phyloP scores from a whole-genome alignment of 2,329 filamentous ascomycete species.

The Biscogniauxia mediterranea region DNA sequence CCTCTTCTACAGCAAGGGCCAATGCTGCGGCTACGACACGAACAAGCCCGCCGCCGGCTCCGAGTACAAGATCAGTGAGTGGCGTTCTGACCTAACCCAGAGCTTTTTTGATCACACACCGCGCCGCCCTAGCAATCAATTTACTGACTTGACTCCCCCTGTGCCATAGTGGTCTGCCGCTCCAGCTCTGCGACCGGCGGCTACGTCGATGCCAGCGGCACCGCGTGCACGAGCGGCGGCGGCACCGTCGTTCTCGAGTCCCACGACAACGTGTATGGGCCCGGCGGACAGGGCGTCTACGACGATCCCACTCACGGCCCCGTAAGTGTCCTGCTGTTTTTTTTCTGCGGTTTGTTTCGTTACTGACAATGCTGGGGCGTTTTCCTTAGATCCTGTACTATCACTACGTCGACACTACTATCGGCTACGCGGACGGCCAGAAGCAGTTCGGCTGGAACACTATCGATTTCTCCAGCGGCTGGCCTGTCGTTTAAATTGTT shows the following conservation, averaged over 20 bases:
- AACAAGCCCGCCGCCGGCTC: slow-evolving; percentile 47
- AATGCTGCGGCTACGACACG: slow-evolving; percentile 56
- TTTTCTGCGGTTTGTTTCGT: background rate
- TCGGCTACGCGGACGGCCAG: slow-evolving; percentile 37
- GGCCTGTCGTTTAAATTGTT: slow-evolving; percentile 38
- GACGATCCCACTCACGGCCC: slow-evolving; percentile 31
- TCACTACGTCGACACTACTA: slow-evolving; percentile 37
- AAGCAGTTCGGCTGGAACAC: slow-evolving; percentile 53
- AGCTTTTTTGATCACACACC: no score
- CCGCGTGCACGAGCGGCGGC: slow-evolving; percentile 38
- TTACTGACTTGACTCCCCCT: no score
- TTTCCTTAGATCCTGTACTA: slow-evolving; percentile 44
- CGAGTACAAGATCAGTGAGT: slow-evolving; percentile 56
- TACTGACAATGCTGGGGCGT: background rate
- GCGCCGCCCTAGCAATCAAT: no score
- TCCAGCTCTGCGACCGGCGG: slow-evolving; percentile 47
- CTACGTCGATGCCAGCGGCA: slow-evolving; percentile 37
- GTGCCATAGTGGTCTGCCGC: slow-evolving; percentile 47
- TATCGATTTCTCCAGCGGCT: slow-evolving; percentile 47
- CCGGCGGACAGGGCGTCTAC: slow-evolving; percentile 56
- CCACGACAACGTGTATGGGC: slow-evolving; percentile 61
- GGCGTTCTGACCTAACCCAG: no score
- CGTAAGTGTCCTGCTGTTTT: slow-evolving; percentile 16
- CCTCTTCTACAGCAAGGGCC: slow-evolving; percentile 58
- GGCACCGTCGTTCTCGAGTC: slow-evolving; percentile 60